Base-by-base conservation (phyloP, 768 basidiomycete genomes). In the Rickenella mellea region DNA sequence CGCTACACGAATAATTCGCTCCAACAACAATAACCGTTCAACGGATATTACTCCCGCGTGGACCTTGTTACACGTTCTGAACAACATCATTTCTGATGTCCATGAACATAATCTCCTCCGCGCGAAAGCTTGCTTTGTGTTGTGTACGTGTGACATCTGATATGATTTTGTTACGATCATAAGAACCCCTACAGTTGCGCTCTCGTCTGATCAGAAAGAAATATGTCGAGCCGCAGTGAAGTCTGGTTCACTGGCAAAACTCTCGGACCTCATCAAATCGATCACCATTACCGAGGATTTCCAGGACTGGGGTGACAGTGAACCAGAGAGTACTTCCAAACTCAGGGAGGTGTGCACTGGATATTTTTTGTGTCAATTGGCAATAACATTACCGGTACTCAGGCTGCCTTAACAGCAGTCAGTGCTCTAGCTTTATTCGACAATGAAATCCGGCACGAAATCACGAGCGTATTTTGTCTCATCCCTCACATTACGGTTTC, bases 401-500 rank as follows among this genome's bases (percentile, higher is more conserved):
- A 89, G 83, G 87, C 80, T 9, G 71, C 76, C 0, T 63, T 96
- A n/a, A 80, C 80, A 4, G 68, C 81, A 0, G 69, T 88, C 19
- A 84, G 88, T 0, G 65, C 84, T 1, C 71, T 94, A 14, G 64
- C 81, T 1, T 70, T 92, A 6, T 80, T 77, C 44, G 74, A 79
- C 48, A 82, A 83, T 48, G 75, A 84, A 28, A 76, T 86, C 33
- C 78, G 90, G 2, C 68, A 80, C 1, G 64, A 72, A 21, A 63
- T 93, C 19, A 75, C 83, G 2, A 80, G 83, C 50, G 66, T 66
- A 9, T 66, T 73, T 9, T 65, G 64, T 2, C 61, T 89, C 36
- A 60, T 84, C 20, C 71, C 73, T 4, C 59, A 70, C 20, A 58
- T 89, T 25, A 68, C 74, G 43, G 53, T 58, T 2, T 73, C 73